Evolutionary conservation across 2,329 filamentous ascomycete species (phyloP).

Genomic region (Ampelomyces quisqualis): DNA sequence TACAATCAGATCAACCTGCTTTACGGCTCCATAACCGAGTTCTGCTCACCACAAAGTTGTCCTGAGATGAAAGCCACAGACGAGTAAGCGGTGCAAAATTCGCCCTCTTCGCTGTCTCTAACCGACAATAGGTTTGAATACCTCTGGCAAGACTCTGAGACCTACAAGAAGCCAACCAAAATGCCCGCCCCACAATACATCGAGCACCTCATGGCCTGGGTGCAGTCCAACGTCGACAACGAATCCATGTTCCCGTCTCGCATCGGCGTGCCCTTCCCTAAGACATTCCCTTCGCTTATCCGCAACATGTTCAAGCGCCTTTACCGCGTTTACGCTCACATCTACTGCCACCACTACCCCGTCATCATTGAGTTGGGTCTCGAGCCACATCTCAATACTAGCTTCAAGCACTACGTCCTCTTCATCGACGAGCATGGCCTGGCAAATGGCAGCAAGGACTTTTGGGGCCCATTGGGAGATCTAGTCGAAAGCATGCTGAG

Average conservation of each 20-base stretch:
- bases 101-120: not conserved
- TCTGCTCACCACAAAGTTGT: constrained; percentile 95
- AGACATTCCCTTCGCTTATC: constrained; percentile 87
- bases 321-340: constrained; percentile 95
- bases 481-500: constrained; percentile 96
- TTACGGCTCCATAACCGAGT: constrained; percentile 98
- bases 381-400: constrained; percentile 96
- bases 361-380: constrained; percentile 92
- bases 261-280: constrained; percentile 91
- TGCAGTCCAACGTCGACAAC: constrained; percentile 93
- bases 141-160: constrained; percentile 94
- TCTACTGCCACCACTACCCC: constrained; percentile 98
- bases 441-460: constrained; percentile 85
- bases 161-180: constrained; percentile 94
- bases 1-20: constrained; percentile 99
- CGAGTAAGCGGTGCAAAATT: constrained; percentile 61
- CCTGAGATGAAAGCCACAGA: constrained; percentile 99
- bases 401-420: constrained; percentile 99
- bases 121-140: constrained; percentile 76
- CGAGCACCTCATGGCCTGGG: constrained; percentile 96
- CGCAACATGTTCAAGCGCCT: constrained; percentile 99
- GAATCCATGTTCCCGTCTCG: constrained; percentile 92
- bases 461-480: constrained; percentile 93
- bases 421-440: constrained; percentile 97
- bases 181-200: constrained; percentile 98